A percentile compares a stretch with the other conserved stretches of the same genome.
These are phyloP conservation scores for Leptographium procerum DNA, from an alignment of 2,329 filamentous ascomycete genomes.

Conservation along the genomic window DNA sequence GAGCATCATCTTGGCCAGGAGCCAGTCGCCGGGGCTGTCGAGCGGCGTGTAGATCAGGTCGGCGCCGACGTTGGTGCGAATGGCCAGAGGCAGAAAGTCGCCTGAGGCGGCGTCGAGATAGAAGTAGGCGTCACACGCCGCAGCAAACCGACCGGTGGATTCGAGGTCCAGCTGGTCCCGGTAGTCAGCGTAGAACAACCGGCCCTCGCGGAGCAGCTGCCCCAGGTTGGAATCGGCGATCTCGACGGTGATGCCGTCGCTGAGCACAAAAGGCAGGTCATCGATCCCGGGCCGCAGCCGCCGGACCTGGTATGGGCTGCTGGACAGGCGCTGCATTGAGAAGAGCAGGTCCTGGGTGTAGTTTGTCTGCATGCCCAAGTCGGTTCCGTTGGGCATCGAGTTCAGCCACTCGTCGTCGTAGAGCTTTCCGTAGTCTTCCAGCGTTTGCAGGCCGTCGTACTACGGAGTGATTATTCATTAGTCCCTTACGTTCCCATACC, in stretches of 20 bases:
- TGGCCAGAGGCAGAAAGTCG: conserved; percentile 35
- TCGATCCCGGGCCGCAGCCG: conserved; percentile 21
- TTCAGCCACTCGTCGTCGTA: conserved; percentile 30
- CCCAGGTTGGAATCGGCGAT: conserved; percentile 22
- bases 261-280: conserved; percentile 25
- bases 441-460: conserved; percentile 18
- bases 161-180: conserved; percentile 21
- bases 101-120: conserved; percentile 27
- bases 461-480: too few relatives aligned
- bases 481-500: too few relatives aligned
- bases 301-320: conserved; percentile 26
- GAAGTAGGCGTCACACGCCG: conserved; percentile 34
- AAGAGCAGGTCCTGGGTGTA: conserved; percentile 35
- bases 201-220: conserved; percentile 22
- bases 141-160: conserved; percentile 22
- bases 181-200: conserved; percentile 33
- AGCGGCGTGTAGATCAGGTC: conserved; percentile 34
- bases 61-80: conserved; percentile 30
- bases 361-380: conserved; percentile 27
- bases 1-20: conserved; percentile 38
- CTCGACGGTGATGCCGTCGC: conserved; percentile 16
- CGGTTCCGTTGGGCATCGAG: conserved; percentile 23
- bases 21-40: conserved; percentile 33
- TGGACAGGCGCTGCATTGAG: conserved; percentile 34
- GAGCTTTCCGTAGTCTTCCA: conserved; percentile 27